Evolutionary conservation across 208 protist genomes (phyloP).

Genomic region (Lotmaria passim): DNA sequence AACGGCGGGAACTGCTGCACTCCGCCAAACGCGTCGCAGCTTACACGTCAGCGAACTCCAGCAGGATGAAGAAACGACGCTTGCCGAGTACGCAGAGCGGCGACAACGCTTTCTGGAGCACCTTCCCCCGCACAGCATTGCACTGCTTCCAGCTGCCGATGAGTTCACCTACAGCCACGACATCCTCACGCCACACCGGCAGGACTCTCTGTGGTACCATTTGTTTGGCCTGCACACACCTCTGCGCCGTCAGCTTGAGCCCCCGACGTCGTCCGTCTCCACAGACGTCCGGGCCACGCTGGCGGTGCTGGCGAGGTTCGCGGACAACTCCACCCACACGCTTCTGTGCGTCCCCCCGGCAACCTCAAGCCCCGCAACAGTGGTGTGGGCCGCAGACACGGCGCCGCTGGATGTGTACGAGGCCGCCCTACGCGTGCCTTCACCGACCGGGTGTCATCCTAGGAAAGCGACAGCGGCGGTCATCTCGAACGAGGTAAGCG

Average conservation of each 20-base stretch:
- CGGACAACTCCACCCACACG: conserved; percentile 5
- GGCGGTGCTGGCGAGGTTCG: conserved; percentile 37
- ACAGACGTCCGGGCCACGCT: conserved; percentile 35
- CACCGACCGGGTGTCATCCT: too few species aligned
- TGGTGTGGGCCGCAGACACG: conserved; percentile 39
- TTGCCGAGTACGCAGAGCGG: conserved; percentile 39
- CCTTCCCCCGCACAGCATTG: conserved; percentile 43
- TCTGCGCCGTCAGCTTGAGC: conserved; percentile 34
- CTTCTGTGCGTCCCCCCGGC: conserved; percentile 40
- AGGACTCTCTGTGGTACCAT: conserved; percentile 59
- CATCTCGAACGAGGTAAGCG: conserved; percentile 26
- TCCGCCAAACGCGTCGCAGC: neutral
- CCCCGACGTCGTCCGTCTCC: conserved; percentile 11
- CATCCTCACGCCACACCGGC: conserved; percentile 42
- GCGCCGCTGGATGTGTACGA: conserved; percentile 4
- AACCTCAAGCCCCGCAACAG: conserved; percentile 25
- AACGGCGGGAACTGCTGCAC: too few species aligned
- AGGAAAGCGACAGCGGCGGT: conserved; percentile 10
- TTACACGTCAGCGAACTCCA: neutral
- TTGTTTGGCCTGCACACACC: conserved; percentile 47
- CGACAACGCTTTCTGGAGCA: conserved; percentile 36
- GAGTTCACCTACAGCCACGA: conserved; percentile 35
- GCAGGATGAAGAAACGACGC: conserved; percentile 12
- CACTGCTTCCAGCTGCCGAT: conserved; percentile 52
- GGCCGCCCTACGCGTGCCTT: neutral